Conservation (phyloP, 2,329 filamentous ascomycete genomes). For the Thelonectria rubi region DNA sequence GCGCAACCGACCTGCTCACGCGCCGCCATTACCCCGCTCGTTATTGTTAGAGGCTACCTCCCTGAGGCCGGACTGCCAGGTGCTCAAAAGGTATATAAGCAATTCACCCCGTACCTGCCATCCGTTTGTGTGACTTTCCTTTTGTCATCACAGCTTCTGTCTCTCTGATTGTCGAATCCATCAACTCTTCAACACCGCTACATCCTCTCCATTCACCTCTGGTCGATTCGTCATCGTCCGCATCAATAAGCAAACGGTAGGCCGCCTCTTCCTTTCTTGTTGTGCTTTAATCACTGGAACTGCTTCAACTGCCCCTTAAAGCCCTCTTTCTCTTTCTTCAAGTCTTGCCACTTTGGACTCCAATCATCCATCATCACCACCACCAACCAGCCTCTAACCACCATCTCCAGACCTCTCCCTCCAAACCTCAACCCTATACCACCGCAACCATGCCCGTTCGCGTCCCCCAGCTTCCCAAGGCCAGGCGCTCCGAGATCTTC, state of each 20-base stretch:
- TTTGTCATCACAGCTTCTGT: slow-evolving; percentile 17
- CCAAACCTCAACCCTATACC: slow-evolving; percentile 6
- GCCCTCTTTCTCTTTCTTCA: background rate
- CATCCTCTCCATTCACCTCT: background rate
- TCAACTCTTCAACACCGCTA: background rate
- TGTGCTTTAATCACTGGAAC: background rate
- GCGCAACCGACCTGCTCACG: slow-evolving; percentile 30
- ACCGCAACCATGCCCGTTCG: slow-evolving; percentile 57
- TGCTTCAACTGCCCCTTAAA: background rate
- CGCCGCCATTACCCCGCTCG: slow-evolving; percentile 40
- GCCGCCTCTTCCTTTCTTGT: background rate
- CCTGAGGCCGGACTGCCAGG: background rate
- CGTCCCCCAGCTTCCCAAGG: slow-evolving; percentile 58
- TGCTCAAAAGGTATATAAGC: slow-evolving; percentile 23
- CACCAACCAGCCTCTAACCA: slow-evolving; percentile 17
- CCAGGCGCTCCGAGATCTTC: slow-evolving; percentile 59
- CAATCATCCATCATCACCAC: background rate
- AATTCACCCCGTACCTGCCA: slow-evolving; percentile 11
- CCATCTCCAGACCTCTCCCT: background rate
- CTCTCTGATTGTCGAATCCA: background rate
- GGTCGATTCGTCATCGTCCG: background rate
- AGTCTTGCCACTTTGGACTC: background rate
- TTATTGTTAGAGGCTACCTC: slow-evolving; percentile 25
- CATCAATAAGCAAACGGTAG: background rate
- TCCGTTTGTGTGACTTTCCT: slow-evolving; percentile 19